These are phyloP conservation scores for Begonia masoniana DNA, from an alignment of 306 rosid genomes.

Conservation along the genomic window DNA sequence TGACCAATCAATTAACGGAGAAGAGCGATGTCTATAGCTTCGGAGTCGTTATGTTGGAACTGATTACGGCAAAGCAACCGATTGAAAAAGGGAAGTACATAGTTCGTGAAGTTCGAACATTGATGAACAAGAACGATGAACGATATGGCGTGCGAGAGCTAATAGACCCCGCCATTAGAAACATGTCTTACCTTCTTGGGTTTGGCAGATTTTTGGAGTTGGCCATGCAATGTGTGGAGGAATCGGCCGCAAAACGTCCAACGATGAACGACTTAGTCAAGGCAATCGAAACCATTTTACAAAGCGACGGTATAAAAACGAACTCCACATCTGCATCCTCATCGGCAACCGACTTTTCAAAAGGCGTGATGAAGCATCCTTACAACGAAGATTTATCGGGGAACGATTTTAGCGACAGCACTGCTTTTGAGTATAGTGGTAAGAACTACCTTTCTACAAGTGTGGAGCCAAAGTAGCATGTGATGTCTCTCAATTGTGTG, in stretches of 20 bases:
- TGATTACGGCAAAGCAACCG: constrained; percentile 68
- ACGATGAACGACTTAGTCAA: constrained; percentile 83
- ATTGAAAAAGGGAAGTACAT: constrained; percentile 81
- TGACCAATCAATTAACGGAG: constrained; percentile 82
- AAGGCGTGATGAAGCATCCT: constrained; percentile 46
- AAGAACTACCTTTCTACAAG: constrained; percentile 47
- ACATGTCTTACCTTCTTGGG: constrained; percentile 31
- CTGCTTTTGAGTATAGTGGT: constrained; percentile 66
- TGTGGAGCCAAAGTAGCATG: constrained; percentile 57
- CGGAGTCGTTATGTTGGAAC: constrained; percentile 86
- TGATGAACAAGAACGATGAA: constrained; percentile 16
- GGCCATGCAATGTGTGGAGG: constrained; percentile 79
- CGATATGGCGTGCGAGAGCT: constrained; percentile 48
- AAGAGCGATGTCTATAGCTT: constrained; percentile 90
- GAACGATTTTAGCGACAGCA: constrained; percentile 25
- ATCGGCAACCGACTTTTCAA: constrained; percentile 47
- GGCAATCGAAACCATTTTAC: constrained; percentile 52
- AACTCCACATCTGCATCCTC: constrained; percentile 69
- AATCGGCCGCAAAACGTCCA: constrained; percentile 70
- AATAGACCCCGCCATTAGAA: constrained; percentile 50
- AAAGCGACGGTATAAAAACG: constrained; percentile 78
- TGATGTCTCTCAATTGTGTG: too few species aligned
- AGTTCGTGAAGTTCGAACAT: constrained; percentile 52
- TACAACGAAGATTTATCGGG: constrained; percentile 38
- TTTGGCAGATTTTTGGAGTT: constrained; percentile 68